phyloP scores from a whole-genome alignment of 139 green algal species.

The Desmodesmus armatus region DNA sequence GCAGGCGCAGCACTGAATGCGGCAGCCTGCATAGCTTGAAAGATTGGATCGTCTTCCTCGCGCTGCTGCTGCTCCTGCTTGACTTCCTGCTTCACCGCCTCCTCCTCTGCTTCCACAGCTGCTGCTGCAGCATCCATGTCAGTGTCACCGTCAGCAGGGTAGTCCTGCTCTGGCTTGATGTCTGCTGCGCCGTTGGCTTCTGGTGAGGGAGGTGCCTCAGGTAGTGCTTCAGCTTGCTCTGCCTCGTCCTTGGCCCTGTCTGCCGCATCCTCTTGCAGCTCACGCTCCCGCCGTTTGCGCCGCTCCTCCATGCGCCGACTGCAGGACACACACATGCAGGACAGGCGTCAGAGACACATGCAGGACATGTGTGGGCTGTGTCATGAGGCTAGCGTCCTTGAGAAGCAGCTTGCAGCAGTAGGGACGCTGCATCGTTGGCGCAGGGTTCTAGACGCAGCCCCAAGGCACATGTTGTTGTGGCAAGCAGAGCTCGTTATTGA shows the following conservation, averaged over 20 bases:
- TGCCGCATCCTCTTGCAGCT: conserved; percentile 63
- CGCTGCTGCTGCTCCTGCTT: conserved; percentile 20
- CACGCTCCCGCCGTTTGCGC: conserved; percentile 57
- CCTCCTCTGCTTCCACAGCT: background rate
- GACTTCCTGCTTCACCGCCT: background rate
- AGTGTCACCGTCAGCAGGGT: conserved; percentile 57
- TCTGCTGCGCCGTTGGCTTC: conserved; percentile 35
- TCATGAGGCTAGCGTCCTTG: too few species aligned
- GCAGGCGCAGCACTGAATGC: too few species aligned
- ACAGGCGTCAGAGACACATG: background rate
- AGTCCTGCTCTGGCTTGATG: conserved; percentile 52
- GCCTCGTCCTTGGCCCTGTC: conserved; percentile 32
- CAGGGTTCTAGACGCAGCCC: too few species aligned
- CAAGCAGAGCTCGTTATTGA: too few species aligned
- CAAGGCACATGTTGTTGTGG: too few species aligned
- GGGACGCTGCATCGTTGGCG: background rate
- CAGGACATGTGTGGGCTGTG: background rate
- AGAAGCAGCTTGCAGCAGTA: background rate
- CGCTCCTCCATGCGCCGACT: conserved; percentile 66
- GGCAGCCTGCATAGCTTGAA: conserved; percentile 33
- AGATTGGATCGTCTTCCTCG: conserved; percentile 28
- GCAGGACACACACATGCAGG: background rate
- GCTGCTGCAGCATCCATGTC: conserved; percentile 51
- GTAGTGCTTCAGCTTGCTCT: conserved; percentile 6
- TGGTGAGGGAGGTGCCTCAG: conserved; percentile 6